Conservation (phyloP, 805 yeast genomes). For the Trichomonascus vanleenenianus region DNA sequence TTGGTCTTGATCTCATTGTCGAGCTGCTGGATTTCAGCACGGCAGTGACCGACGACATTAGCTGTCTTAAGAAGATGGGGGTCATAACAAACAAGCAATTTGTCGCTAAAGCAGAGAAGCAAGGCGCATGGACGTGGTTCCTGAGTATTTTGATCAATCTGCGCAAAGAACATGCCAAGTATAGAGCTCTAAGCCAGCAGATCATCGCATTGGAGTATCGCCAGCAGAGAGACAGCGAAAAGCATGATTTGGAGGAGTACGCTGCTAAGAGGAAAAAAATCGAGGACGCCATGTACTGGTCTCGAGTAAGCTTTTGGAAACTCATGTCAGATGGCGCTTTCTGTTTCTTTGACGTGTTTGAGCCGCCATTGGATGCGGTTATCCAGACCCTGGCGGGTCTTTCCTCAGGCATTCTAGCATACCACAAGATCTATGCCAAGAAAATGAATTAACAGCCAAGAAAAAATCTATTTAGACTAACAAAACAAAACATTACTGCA, state of each 20-base stretch:
- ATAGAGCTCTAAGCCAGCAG: not conserved
- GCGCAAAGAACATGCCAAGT: conserved; percentile 8
- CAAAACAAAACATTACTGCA: too few species aligned
- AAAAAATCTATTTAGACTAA: too few species aligned
- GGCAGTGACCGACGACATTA: conserved; percentile 25
- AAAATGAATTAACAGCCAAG: too few species aligned
- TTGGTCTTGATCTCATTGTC: conserved; percentile 2
- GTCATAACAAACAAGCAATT: conserved; percentile 14
- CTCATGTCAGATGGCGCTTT: conserved; percentile 23
- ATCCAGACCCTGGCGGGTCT: conserved; percentile 22
- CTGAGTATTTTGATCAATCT: conserved; percentile 18
- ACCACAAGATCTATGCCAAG: conserved; percentile 17
- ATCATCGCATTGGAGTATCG: not conserved
- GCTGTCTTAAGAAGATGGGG: conserved; percentile 23
- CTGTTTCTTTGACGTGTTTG: conserved; percentile 23
- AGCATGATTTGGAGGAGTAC: too few species aligned
- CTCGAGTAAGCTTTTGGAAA: conserved; percentile 16
- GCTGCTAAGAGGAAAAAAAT: conserved; percentile 4
- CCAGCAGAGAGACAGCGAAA: not conserved
- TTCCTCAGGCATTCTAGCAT: conserved; percentile 18
- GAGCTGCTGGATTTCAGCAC: conserved; percentile 21
- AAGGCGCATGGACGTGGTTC: conserved; percentile 24
- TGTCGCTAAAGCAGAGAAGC: conserved; percentile 17
- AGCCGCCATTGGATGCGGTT: conserved; percentile 13
- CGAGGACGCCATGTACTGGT: conserved; percentile 4